Percentiles rank a stretch among this genome's conserved stretches.
Conservation (phyloP, 2,329 filamentous ascomycete species). For the Fusarium euwallaceae region DNA sequence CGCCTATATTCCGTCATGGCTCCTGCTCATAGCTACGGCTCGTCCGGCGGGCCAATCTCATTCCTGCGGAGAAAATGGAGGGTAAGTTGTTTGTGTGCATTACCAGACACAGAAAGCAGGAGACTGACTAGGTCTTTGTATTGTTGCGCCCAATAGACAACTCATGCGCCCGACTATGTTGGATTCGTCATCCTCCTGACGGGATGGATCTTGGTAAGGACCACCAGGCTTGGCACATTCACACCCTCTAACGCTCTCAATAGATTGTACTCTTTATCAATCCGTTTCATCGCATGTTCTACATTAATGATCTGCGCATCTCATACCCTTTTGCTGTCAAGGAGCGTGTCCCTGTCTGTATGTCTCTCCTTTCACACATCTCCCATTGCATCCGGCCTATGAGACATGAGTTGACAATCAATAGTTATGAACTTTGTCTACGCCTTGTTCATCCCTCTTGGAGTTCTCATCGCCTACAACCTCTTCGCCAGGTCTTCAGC, state of each 20-base stretch:
- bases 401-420: conserved; percentile 7
- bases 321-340: conserved; percentile 87
- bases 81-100: conserved; percentile 48
- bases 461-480: conserved; percentile 76
- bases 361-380: conserved; percentile 47
- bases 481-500: conserved; percentile 70
- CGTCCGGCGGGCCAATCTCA: conserved; percentile 40
- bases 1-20: conserved; percentile 42
- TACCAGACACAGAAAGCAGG: neutral
- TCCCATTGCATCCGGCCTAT: neutral
- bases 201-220: conserved; percentile 72
- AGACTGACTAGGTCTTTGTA: neutral
- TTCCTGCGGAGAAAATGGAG: conserved; percentile 61
- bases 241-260: conserved; percentile 3
- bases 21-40: conserved; percentile 36
- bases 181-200: conserved; percentile 79
- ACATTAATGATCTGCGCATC: conserved; percentile 84
- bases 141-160: conserved; percentile 64
- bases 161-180: conserved; percentile 90
- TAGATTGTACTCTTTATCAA: conserved; percentile 63
- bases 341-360: conserved; percentile 85
- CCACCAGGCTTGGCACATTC: neutral
- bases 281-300: conserved; percentile 96
- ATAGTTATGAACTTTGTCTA: conserved; percentile 83
- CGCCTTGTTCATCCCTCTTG: conserved; percentile 78